phyloP scores from a whole-genome alignment of 768 basidiomycete genomes.

The Mycena haematopus region DNA sequence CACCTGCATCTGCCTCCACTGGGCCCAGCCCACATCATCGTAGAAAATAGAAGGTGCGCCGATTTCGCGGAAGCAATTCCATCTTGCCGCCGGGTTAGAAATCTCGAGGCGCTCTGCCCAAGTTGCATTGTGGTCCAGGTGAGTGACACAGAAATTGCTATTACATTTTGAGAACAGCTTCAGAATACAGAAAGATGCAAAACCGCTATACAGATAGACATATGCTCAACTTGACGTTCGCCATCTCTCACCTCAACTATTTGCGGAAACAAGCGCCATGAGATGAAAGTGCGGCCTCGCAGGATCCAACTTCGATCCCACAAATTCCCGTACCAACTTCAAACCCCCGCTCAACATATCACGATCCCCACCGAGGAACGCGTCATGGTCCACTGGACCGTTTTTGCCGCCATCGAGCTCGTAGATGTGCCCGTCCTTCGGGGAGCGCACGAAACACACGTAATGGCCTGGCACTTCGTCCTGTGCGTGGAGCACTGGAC shows the following conservation, averaged over 20 bases:
- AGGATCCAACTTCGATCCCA: slow-evolving; percentile 14
- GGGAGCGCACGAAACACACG: slow-evolving; percentile 28
- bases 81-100: too few species aligned
- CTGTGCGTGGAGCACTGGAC: slow-evolving; percentile 12
- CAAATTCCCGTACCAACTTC: slow-evolving; percentile 27
- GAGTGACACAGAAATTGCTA: too few species aligned
- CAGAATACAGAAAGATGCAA: too few species aligned
- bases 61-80: too few species aligned
- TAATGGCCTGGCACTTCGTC: slow-evolving; percentile 27
- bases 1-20: too few species aligned
- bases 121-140: too few species aligned
- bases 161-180: too few species aligned
- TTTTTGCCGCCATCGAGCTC: slow-evolving; percentile 32
- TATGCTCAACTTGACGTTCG: too few species aligned
- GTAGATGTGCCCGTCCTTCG: slow-evolving; percentile 29
- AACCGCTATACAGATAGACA: too few species aligned
- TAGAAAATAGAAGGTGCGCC: too few species aligned
- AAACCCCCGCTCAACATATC: slow-evolving; percentile 29
- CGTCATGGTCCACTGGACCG: slow-evolving; percentile 30
- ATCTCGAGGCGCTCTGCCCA: too few species aligned
- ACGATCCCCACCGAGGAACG: slow-evolving; percentile 21
- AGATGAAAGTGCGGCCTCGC: slow-evolving; percentile 28
- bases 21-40: too few species aligned
- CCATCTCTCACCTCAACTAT: not conserved
- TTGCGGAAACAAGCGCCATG: slow-evolving; percentile 26